Evolutionary conservation across 805 yeast species (phyloP).

Genomic region (Metschnikowia koreensis): DNA sequence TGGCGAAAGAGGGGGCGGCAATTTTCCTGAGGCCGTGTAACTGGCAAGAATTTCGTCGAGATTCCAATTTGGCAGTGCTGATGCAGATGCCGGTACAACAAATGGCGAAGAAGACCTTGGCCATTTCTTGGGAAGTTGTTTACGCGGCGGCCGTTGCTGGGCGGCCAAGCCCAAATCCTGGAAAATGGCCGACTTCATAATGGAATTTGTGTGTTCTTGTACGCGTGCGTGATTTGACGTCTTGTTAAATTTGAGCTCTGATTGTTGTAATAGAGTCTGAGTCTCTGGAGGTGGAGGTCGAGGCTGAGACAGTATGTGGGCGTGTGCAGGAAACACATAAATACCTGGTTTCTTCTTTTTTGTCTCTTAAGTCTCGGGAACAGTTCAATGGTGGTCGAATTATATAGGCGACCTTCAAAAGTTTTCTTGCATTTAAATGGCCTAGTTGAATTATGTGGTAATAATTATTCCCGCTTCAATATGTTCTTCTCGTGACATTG

Average conservation of each 20-base stretch:
- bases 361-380: too few species aligned
- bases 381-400: too few species aligned
- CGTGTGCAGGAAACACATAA: too few species aligned
- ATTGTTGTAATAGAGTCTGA: too few species aligned
- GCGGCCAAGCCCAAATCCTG: constrained; percentile 13
- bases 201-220: not conserved
- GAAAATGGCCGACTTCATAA: constrained; percentile 22
- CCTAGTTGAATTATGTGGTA: too few species aligned
- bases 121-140: constrained; percentile 8
- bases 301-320: too few species aligned
- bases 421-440: too few species aligned
- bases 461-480: too few species aligned
- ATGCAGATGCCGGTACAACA: constrained; percentile 5
- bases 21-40: constrained; percentile 30
- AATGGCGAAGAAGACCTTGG: constrained; percentile 15
- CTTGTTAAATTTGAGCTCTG: not conserved
- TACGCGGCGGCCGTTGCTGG: constrained; percentile 12
- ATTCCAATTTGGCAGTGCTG: constrained; percentile 28
- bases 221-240: not conserved
- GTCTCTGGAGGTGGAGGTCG: too few species aligned
- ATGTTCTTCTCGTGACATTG: too few species aligned
- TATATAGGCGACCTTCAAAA: too few species aligned
- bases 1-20: constrained; percentile 42
- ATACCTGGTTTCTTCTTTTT: too few species aligned
- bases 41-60: constrained; percentile 37